phyloP scores from a whole-genome alignment of 331 rosid genomes.

The Cydonia oblonga region DNA sequence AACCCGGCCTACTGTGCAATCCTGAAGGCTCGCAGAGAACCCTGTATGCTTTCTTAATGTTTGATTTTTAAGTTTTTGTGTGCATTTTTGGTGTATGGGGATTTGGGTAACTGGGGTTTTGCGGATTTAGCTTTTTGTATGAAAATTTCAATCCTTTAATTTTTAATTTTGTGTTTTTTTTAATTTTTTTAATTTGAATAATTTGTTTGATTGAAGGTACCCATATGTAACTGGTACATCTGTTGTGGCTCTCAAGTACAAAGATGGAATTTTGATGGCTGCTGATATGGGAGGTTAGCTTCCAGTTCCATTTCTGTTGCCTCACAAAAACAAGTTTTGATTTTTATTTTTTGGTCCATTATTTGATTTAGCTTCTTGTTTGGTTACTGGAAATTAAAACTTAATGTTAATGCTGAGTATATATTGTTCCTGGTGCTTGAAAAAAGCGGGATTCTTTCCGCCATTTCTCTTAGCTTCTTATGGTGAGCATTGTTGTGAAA shows the following conservation, averaged over 20 bases:
- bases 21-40: constrained; percentile 49
- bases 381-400: neutral
- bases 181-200: neutral
- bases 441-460: neutral
- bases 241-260: constrained; percentile 69
- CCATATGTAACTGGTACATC: constrained; percentile 79
- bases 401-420: neutral
- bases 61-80: neutral
- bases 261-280: constrained; percentile 76
- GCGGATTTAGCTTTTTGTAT: neutral
- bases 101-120: constrained; percentile 5
- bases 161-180: neutral
- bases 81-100: neutral
- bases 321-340: neutral
- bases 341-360: neutral
- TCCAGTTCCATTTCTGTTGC: neutral
- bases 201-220: constrained; percentile 26
- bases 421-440: neutral
- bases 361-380: neutral
- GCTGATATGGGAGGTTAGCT: constrained; percentile 77
- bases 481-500: neutral
- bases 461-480: neutral
- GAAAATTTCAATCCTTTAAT: neutral
- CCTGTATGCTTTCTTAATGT: constrained; percentile 21
- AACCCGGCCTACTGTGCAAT: constrained; percentile 13